Evolutionary conservation across 2,329 filamentous ascomycete genomes (phyloP), one percentile per base, ranked within the genome.

Genomic region (Fusarium miscanthi): DNA sequence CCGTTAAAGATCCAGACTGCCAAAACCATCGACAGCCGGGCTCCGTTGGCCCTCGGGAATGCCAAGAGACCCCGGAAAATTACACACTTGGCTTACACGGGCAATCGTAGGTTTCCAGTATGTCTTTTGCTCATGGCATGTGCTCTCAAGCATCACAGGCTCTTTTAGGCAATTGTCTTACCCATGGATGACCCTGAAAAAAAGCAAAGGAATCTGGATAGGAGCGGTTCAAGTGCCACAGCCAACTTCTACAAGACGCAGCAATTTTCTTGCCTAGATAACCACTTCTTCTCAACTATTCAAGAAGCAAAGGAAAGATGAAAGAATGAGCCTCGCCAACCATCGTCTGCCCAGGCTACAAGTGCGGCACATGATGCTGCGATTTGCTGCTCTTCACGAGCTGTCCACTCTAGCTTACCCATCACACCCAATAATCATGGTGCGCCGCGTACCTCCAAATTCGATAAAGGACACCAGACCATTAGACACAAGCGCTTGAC

Each of bases 11-110:
- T 35, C 25, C 17, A 43, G 35, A 52, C 45, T 31, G 51, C 33
- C n/a, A 40, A 54, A n/a, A 25, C 54, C 33, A 57, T 62, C 49
- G 31, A 69, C 40, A 63, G 51, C 63, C 51, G 64, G 60, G 49
- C 72, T 77, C 76, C 76, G 73, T 70, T 77, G 62, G 73, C 52
- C 76, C 76, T 77, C 76, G 76, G 73, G 71, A 75, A 74, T 70
- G 48, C 51, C 57, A 74, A 62, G 45, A 57, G 23, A 57, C 46
- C 33, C 66, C 53, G 48, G 31, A 59, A 48, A 51, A 54, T 59
- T 53, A 43, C 23, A 48, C 27, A 42, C 42, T 43, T 42, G 31
- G 41, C 59, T 59, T 63, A 51, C 37, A 56, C 38, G 12, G 59
- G 59, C 33, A 56, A 46, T 51, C 46, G 49, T 48, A 37, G 31